phyloP scores from a whole-genome alignment of 2,329 filamentous ascomycete species.

The Fusarium transvaalense region DNA sequence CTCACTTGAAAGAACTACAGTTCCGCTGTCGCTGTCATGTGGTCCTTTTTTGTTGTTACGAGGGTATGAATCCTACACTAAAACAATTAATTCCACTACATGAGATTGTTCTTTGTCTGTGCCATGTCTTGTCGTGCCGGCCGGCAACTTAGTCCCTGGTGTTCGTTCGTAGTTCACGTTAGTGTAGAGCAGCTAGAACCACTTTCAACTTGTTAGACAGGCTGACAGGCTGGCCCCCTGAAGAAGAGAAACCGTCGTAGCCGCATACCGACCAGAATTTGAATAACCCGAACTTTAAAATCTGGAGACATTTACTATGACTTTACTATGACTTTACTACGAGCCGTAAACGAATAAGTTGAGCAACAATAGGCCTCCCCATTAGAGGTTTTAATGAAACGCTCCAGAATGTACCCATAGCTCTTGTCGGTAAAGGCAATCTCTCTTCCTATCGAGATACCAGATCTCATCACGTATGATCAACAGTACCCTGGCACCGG shows the following conservation, averaged over 20 bases:
- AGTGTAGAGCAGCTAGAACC: not conserved
- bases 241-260: too few relatives aligned
- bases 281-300: not conserved
- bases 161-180: not conserved
- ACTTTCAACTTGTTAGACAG: not conserved
- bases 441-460: not conserved
- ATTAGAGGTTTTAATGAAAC: not conserved
- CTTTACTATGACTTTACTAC: too few relatives aligned
- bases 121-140: not conserved
- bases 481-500: not conserved
- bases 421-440: not conserved
- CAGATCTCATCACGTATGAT: not conserved
- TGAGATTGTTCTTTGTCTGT: not conserved
- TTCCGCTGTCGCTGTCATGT: too few relatives aligned
- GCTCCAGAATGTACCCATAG: too few relatives aligned
- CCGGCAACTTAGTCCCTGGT: not conserved
- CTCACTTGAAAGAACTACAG: too few relatives aligned
- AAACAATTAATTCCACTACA: not conserved
- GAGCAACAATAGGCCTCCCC: not conserved
- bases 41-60: not conserved
- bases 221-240: too few relatives aligned
- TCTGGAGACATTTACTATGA: not conserved
- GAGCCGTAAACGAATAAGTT: too few relatives aligned
- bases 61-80: not conserved
- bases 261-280: not conserved